Percentiles rank a stretch among this genome's conserved stretches.
phyloP scores from a whole-genome alignment of 2,329 filamentous ascomycete genomes.

The Alternaria consortialis region DNA sequence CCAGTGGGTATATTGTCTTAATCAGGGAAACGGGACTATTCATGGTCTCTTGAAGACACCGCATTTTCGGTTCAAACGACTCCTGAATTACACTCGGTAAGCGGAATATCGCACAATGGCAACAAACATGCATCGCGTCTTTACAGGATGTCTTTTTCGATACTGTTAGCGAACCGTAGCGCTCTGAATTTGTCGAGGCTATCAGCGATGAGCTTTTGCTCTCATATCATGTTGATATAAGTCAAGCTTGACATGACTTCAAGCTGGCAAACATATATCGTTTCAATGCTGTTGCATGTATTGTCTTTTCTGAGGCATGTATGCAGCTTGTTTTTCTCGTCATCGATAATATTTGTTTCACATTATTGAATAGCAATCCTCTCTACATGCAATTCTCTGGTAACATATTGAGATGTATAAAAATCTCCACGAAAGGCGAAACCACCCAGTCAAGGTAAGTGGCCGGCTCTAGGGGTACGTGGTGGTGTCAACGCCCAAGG shows the following conservation, averaged over 20 bases:
- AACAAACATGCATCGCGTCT: not conserved
- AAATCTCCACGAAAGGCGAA: not conserved
- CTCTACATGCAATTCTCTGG: not conserved
- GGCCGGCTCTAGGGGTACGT: not conserved
- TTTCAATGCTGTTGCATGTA: too few species aligned
- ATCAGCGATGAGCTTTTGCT: not conserved
- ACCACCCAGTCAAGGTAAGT: not conserved
- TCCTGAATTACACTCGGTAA: not conserved
- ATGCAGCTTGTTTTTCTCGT: not conserved
- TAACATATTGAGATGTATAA: not conserved
- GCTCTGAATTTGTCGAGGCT: not conserved
- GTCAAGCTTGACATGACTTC: not conserved
- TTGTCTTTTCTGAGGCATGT: too few species aligned
- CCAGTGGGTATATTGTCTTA: not conserved
- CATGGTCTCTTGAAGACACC: not conserved
- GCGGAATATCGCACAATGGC: not conserved
- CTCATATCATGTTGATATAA: not conserved
- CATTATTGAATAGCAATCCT: not conserved
- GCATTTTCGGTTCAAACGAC: not conserved
- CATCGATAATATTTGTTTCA: not conserved
- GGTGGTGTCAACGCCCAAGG: too few species aligned
- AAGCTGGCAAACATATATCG: too few species aligned
- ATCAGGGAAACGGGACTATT: not conserved
- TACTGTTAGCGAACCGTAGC: not conserved
- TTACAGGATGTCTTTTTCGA: too few species aligned